These are phyloP conservation scores for Bondarzewia mesenterica DNA, from an alignment of 1,284 basidiomycete genomes.

Conservation along the genomic window DNA sequence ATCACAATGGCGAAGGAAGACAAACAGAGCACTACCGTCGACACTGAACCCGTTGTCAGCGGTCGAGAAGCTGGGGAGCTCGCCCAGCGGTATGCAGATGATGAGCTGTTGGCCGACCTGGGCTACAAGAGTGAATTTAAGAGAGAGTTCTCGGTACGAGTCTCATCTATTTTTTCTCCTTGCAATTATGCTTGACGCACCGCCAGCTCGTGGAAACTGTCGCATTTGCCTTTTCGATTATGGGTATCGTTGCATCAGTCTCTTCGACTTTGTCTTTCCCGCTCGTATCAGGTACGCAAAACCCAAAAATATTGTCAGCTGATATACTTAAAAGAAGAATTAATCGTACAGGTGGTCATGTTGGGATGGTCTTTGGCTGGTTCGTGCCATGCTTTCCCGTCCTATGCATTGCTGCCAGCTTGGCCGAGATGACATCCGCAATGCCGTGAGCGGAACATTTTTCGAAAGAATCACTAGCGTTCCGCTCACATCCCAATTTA, in stretches of 20 bases:
- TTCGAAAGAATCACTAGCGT: not conserved
- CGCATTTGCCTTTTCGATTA: conserved; percentile 67
- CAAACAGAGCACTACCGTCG: conserved; percentile 3
- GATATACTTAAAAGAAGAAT: conserved; percentile 1
- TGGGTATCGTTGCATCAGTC: conserved; percentile 67
- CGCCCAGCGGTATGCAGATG: conserved; percentile 34
- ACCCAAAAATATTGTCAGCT: not conserved
- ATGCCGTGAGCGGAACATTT: conserved; percentile 62
- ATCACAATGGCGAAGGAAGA: conserved; percentile 2
- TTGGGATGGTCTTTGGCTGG: conserved; percentile 76
- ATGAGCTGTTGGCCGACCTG: conserved; percentile 51
- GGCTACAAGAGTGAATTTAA: conserved; percentile 73
- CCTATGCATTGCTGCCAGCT: conserved; percentile 53
- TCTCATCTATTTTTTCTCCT: not conserved
- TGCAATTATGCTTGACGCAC: not conserved
- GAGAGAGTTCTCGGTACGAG: conserved; percentile 64
- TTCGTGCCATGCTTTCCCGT: conserved; percentile 66
- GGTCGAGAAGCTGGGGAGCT: not conserved
- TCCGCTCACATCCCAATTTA: not conserved
- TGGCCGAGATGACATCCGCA: conserved; percentile 65
- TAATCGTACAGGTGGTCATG: conserved; percentile 48
- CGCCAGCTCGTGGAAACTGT: conserved; percentile 52
- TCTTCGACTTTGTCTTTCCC: conserved; percentile 60
- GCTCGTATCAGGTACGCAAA: conserved; percentile 47
- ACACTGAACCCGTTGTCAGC: not conserved